Conservation (phyloP, 225 moss, liverwort and hornwort genomes). For the Bryum argenteum region DNA sequence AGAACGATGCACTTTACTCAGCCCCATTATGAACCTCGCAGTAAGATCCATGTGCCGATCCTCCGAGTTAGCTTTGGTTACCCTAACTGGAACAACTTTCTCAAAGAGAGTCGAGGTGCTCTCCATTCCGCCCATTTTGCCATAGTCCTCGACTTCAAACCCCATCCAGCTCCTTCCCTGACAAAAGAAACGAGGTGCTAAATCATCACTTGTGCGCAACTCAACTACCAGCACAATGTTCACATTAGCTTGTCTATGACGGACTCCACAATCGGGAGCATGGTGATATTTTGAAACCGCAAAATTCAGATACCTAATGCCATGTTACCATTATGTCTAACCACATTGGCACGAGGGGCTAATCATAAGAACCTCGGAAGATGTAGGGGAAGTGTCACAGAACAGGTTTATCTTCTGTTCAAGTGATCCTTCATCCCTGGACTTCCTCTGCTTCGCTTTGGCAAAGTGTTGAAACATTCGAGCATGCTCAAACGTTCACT, state of each 20-base stretch:
- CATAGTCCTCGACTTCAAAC: conserved; percentile 57
- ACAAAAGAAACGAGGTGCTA: conserved; percentile 23
- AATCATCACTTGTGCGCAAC: conserved; percentile 10
- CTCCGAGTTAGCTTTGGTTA: conserved; percentile 70
- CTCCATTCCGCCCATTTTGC: conserved; percentile 73
- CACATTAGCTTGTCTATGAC: conserved; percentile 7
- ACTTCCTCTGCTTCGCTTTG: conserved; percentile 37
- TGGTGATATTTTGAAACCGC: background rate
- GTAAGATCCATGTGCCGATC: conserved; percentile 89
- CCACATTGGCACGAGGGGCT: conserved; percentile 3
- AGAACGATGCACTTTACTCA: conserved; percentile 80
- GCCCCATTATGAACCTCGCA: conserved; percentile 81
- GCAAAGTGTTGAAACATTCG: conserved; percentile 45
- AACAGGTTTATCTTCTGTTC: conserved; percentile 38
- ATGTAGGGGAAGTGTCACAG: conserved; percentile 29
- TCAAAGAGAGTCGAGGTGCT: conserved; percentile 84
- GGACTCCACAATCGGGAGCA: background rate
- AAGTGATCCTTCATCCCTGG: conserved; percentile 42
- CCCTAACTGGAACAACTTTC: conserved; percentile 80
- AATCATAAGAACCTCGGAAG: conserved; percentile 37
- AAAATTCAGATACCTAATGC: conserved; percentile 11
- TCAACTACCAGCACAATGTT: conserved; percentile 10
- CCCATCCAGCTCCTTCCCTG: conserved; percentile 53
- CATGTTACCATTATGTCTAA: background rate
- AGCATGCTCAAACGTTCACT: conserved; percentile 30